Percentiles rank a stretch among this genome's conserved stretches.
These are phyloP conservation scores for Marchantia polymorpha DNA, from an alignment of 225 moss, liverwort and hornwort species.

Conservation along the genomic window DNA sequence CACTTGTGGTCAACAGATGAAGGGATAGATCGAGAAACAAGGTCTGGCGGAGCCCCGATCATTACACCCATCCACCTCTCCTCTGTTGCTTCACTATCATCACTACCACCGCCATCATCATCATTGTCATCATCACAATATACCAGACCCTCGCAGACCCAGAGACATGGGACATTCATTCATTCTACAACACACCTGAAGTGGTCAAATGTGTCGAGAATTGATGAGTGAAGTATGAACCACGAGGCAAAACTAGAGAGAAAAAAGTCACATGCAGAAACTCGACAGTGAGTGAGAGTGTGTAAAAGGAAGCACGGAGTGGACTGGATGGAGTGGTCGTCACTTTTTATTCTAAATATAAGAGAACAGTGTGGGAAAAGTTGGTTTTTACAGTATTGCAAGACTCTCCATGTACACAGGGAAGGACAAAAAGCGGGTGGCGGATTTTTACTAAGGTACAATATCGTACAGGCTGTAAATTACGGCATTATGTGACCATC, in stretches of 20 bases:
- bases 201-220: too few relatives aligned
- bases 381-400: slow-evolving; percentile 7
- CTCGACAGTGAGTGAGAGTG: background rate
- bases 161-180: too few relatives aligned
- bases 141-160: background rate
- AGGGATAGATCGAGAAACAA: background rate
- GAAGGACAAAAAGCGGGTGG: background rate
- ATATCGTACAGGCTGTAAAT: background rate
- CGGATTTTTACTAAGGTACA: background rate
- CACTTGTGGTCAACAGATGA: slow-evolving; percentile 5
- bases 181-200: too few relatives aligned
- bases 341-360: background rate
- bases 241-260: background rate
- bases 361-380: background rate
- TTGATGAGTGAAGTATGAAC: too few relatives aligned
- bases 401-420: background rate
- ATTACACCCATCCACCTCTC: background rate
- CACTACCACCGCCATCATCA: background rate
- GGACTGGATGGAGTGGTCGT: background rate
- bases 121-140: background rate
- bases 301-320: background rate
- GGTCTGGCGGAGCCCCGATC: background rate
- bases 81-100: background rate
- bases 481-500: background rate
- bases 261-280: background rate